Conservation (phyloP, 2,329 filamentous ascomycete genomes). For the Penicillium sp. region DNA sequence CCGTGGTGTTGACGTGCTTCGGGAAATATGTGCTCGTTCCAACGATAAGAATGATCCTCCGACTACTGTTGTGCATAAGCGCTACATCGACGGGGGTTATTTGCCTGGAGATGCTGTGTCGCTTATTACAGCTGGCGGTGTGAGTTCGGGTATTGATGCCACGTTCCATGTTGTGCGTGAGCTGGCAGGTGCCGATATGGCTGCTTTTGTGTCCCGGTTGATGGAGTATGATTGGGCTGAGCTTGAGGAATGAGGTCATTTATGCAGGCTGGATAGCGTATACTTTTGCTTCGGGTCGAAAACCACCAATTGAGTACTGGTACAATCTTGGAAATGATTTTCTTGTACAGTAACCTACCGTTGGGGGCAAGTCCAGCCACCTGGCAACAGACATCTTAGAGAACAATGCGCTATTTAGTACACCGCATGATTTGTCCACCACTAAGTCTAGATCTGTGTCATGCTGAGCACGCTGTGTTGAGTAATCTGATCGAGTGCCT, state of each 20-base stretch:
- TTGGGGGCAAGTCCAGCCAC: not conserved
- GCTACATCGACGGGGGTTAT: slow-evolving; percentile 21
- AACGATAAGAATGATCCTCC: slow-evolving; percentile 1
- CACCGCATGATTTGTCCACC: not conserved
- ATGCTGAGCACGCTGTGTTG: not conserved
- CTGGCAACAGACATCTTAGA: not conserved
- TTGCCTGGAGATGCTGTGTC: slow-evolving; percentile 54
- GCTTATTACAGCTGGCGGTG: slow-evolving; percentile 77
- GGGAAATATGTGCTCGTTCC: slow-evolving; percentile 18
- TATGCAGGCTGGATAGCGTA: not conserved
- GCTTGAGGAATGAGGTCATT: slow-evolving; percentile 6
- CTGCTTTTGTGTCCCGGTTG: slow-evolving; percentile 70
- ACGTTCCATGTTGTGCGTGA: slow-evolving; percentile 82
- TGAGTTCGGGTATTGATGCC: slow-evolving; percentile 79
- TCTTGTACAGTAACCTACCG: not conserved
- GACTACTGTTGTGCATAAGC: slow-evolving; percentile 16
- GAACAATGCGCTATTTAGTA: not conserved
- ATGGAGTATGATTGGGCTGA: slow-evolving; percentile 79
- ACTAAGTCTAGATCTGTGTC: not conserved
- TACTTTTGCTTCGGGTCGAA: not conserved
- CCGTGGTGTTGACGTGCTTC: slow-evolving; percentile 20
- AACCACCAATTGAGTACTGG: not conserved
- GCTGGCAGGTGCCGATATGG: slow-evolving; percentile 73
- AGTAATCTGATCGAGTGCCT: not conserved
- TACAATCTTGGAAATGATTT: not conserved